A percentile compares a stretch with the other conserved stretches of the same genome.
Evolutionary conservation across 2,329 filamentous ascomycete genomes (phyloP).

Genomic region (Hypoxylon sp.): DNA sequence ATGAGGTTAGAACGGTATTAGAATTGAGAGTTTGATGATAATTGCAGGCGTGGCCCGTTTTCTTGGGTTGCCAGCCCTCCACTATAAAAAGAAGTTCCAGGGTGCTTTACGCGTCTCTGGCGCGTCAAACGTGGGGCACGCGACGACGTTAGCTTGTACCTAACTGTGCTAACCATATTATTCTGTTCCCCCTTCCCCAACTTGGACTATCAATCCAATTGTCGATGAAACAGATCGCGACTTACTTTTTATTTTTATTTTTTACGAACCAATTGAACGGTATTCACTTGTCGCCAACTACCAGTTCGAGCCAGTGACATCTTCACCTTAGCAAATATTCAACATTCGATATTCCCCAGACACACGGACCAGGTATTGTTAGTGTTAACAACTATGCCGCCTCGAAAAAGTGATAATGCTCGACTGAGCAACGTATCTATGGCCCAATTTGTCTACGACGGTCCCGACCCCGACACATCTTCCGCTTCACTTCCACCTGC

Average conservation of each 20-base stretch:
- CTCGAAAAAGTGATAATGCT: slow-evolving; percentile 61
- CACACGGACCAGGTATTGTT: slow-evolving; percentile 19
- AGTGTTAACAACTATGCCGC: slow-evolving; percentile 55
- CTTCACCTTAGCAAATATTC: too few relatives aligned
- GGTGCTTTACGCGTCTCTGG: slow-evolving; percentile 40
- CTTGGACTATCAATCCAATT: background rate
- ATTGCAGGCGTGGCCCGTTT: too few relatives aligned
- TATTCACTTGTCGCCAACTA: background rate
- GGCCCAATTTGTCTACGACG: slow-evolving; percentile 56
- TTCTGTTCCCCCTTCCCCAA: slow-evolving; percentile 2
- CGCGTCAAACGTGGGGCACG: slow-evolving; percentile 39
- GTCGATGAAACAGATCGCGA: background rate
- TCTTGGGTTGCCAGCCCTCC: too few relatives aligned
- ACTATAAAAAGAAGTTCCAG: too few relatives aligned
- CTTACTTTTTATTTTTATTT: too few relatives aligned
- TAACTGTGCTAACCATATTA: background rate
- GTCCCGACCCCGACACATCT: slow-evolving; percentile 43
- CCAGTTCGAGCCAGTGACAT: background rate
- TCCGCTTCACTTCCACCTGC: slow-evolving; percentile 35
- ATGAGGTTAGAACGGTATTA: too few relatives aligned
- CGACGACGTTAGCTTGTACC: slow-evolving; percentile 3
- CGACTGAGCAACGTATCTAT: slow-evolving; percentile 58
- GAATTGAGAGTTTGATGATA: too few relatives aligned
- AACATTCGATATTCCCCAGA: background rate
- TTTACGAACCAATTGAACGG: background rate